These are phyloP conservation scores for Chenopodium berlandieri DNA, from an alignment of 148 eudicot genomes.

Conservation along the genomic window DNA sequence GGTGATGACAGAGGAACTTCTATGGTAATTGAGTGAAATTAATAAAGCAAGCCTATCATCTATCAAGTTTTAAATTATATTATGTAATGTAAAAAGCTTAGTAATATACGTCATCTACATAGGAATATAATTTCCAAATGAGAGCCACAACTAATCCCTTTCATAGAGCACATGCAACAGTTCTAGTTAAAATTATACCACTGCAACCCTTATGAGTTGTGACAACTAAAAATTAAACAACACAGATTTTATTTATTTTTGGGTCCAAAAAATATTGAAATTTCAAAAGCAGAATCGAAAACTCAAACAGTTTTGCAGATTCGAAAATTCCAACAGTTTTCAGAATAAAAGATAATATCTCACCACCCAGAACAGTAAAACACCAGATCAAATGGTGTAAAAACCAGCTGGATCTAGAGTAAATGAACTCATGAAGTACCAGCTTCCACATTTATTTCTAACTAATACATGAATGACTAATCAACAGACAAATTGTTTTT, in stretches of 20 bases:
- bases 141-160: not conserved
- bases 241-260: not conserved
- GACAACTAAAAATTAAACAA: not conserved
- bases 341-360: not conserved
- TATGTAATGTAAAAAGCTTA: not conserved
- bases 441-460: not conserved
- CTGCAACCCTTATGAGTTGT: not conserved
- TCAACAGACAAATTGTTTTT: no score
- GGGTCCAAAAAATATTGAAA: not conserved
- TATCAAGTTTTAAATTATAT: not conserved
- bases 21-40: not conserved
- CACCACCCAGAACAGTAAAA: no score
- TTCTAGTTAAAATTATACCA: not conserved
- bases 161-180: not conserved
- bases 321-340: not conserved
- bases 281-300: not conserved
- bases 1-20: not conserved
- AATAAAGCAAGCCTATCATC: not conserved
- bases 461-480: not conserved
- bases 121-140: not conserved
- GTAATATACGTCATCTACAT: not conserved
- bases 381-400: not conserved
- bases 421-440: not conserved
- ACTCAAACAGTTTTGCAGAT: not conserved
- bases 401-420: not conserved